Base-by-base conservation (phyloP, 345 rosid species). In the Clarkia xantiana region DNA sequence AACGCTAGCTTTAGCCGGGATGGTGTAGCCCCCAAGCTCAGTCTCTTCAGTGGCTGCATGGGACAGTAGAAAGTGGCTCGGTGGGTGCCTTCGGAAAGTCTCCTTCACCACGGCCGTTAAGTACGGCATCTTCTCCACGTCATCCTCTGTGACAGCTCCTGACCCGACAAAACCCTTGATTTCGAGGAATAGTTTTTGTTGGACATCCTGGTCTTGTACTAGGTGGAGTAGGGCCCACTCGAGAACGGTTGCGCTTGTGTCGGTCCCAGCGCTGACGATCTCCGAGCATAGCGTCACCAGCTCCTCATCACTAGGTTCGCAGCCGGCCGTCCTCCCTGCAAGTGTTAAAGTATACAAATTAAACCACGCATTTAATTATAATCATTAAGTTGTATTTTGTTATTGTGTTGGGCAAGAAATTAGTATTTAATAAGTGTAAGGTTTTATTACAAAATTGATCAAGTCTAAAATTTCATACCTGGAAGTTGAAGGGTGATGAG, bases 61-160 rank as follows among this genome's bases (percentile, higher is more conserved):
- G 13, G 95, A 80, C 23, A 90, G 55, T 46, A 90, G 70, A 53
- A 90, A 90, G 74, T 90, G 97, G 14, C 95, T 84, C 2, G 97
- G 97, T 0, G 97, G 97, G 70, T 89, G 97, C 22, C 95, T 76
- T 39, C 97, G 79, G 71, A 89, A 63, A 45, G 97, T 89, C 65
- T 89, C 97, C 52, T 80, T 85, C 22, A 89, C 72, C 1, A 89
- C 75, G 0, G 97, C 90, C 0, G 67, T 73, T 9, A 89, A 79
- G 49, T 73, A 85, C 3, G 68, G 60, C 94, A 89, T 70, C 40
- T 78, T 74, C 45, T 78, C 85, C 22, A 72, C 73, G 55, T 89
- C 79, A 14, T 82, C 88, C 51, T 89, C 97, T n/a, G 59, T 54
- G 14, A 82, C 75, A 23, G 65, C 51, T 2, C 79, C 73, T 5